Base-by-base conservation (phyloP, 2,329 filamentous ascomycete genomes). In the Phyllosticta citribraziliensis region DNA sequence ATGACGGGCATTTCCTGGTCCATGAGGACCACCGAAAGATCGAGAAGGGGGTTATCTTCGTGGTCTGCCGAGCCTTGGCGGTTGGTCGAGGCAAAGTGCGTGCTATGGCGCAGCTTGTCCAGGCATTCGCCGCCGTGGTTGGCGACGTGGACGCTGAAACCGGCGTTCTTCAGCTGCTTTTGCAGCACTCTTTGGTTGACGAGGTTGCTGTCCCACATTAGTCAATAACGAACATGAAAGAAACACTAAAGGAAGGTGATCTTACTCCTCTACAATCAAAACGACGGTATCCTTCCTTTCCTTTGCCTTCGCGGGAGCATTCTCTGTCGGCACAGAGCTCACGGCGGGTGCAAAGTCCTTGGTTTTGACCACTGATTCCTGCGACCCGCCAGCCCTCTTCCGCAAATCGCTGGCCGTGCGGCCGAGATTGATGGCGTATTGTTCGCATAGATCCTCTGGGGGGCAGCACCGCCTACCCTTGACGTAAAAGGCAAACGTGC, bases 401-500 rank as follows among this genome's bases (percentile, higher is more conserved):
- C 68, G 72, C 1, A 70, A 67, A 56, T 73, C 72, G 1, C 70
- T 73, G 5, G 65, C 52, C 33, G 70, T 69, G 12, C 71, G 66
- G 14, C 65, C 60, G 11, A 74, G 30, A 6, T 69, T 64, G 17
- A 67, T 56, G 1, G 70, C 66, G n/a, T 70, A 55, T 40, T 64
- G 65, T 20, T 74, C 72, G 1, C 67, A 63, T 1, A 61, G 60
- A 50, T 74, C 70, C 64, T 62, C 69, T 52, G 75, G 75, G 30
- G 74, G 68, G 4, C 63, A 65, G 52, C 78, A 84, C 74, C 81
- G 85, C 67, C 84, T 83, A 59, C 84, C 83, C 65, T 86, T 87
- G 70, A 91, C 81, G 69, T 89, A 91, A 70, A 92, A 91, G 27
- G 84, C 86, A 71, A 91, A 91, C 0, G 84, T 89, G 71, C 86